Percentiles rank a stretch among this genome's conserved stretches.
phyloP scores from a whole-genome alignment of 129 eudicot genomes.

The Flaveria trinervia region DNA sequence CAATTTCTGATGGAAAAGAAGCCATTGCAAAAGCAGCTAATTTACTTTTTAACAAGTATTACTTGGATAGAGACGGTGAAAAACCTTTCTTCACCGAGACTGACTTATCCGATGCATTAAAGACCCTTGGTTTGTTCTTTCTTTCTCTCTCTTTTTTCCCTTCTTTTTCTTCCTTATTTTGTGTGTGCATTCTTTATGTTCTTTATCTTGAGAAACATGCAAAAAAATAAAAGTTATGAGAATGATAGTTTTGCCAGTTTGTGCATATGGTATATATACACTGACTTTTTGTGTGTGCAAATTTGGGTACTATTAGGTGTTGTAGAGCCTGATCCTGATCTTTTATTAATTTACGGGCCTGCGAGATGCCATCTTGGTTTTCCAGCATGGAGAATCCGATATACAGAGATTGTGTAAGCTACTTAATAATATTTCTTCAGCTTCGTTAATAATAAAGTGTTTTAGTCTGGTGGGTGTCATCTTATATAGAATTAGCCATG shows the following conservation, averaged over 20 bases:
- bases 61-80: conserved; percentile 36
- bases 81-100: conserved; percentile 59
- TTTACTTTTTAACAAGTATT: conserved; percentile 60
- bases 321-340: conserved; percentile 72
- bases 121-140: conserved; percentile 56
- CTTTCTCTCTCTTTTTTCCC: background rate
- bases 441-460: background rate
- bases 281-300: conserved; percentile 24
- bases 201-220: background rate
- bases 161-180: background rate
- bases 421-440: background rate
- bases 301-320: conserved; percentile 45
- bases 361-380: conserved; percentile 90
- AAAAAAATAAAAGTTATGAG: background rate
- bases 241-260: conserved; percentile 1
- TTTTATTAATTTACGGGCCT: conserved; percentile 74
- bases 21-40: conserved; percentile 83
- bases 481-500: background rate
- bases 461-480: background rate
- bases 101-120: conserved; percentile 60
- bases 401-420: conserved; percentile 92
- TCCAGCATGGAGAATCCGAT: conserved; percentile 89
- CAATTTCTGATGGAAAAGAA: conserved; percentile 72
- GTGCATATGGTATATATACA: background rate
- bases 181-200: background rate